Evolutionary conservation across 2,329 filamentous ascomycete species (phyloP), one percentile per base, ranked within the genome.

Genomic region (Nigrograna mackinnonii): DNA sequence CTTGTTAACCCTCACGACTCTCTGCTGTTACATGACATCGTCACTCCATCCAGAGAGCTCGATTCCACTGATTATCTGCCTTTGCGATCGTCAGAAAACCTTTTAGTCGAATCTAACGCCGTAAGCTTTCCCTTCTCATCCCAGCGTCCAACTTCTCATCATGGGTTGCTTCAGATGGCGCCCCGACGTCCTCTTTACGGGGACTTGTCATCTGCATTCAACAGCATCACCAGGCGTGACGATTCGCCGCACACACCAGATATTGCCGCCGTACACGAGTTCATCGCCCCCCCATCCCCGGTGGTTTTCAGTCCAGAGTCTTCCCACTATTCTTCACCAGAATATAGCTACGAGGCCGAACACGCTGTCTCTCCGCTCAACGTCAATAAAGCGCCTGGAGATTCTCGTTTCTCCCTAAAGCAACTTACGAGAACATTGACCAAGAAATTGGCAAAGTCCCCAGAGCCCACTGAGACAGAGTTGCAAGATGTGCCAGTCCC

Each of bases 1-100:
- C 41, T 70, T 11, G 58, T 70, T 16, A 70, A 70, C 35, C 67
- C 67, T 3, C 66, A 64, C 52, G 55, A 62, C 26, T 69, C 67
- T 3, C 49, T 70, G 13, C 43, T 58, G 7, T 45, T 65, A 30
- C 64, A 65, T 38, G 54, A 69, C 19, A 64, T 70, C 36, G 64
- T 64, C 18, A 67, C 66, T 14, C 66, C 67, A 4, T 64, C 63
- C 13, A 50, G 55, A 36, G 67, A 68, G 18, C 40, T 62, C n/a
- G 64, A 66, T 16, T 62, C 57, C 7, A 58, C 53, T 39, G 66
- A 69, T 6, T 59, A 62, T 40, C 43, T 67, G 31, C 46, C 55
- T 16, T 35, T 61, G 28, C 46, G 38, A 17, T 54, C 57, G 5
- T 54, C 58, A 12, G 58, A 58, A 7, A 60, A 66, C 17, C 43